Conservation (phyloP, 1,139 yeast genomes). For the Candida sanyaensis region DNA sequence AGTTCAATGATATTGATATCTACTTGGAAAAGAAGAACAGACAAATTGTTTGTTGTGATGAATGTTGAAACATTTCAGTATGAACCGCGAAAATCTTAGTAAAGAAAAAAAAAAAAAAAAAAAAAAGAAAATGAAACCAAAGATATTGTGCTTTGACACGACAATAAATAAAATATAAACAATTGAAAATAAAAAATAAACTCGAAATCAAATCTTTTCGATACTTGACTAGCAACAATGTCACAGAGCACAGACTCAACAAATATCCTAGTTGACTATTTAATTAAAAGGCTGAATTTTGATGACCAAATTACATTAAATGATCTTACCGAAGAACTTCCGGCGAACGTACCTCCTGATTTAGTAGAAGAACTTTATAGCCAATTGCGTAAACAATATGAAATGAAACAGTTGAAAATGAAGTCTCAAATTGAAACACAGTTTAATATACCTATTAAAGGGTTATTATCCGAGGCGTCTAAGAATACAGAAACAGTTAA, state of each 20-base stretch:
- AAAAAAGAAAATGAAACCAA: neutral
- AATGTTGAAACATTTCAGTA: neutral
- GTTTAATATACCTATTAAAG: slow-evolving; percentile 27
- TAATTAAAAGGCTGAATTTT: slow-evolving; percentile 15
- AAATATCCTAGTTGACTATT: slow-evolving; percentile 12
- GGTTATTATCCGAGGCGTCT: neutral
- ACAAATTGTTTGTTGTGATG: neutral
- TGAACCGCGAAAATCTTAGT: neutral
- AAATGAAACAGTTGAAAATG: slow-evolving; percentile 14
- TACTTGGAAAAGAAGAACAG: neutral
- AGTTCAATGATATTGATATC: neutral
- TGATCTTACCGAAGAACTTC: slow-evolving; percentile 14
- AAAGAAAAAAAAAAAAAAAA: neutral
- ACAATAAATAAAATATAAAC: neutral
- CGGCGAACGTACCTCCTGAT: slow-evolving; percentile 7
- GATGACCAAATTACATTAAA: slow-evolving; percentile 9
- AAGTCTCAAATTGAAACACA: slow-evolving; percentile 18
- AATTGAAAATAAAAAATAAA: neutral
- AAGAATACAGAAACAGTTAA: neutral
- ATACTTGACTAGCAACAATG: neutral
- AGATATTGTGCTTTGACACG: neutral
- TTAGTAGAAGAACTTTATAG: slow-evolving; percentile 17
- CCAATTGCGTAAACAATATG: slow-evolving; percentile 23
- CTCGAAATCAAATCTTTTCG: too few relatives aligned
- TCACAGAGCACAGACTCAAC: slow-evolving; percentile 8